A percentile compares a stretch with the other conserved stretches of the same genome.
Conservation (phyloP, 1,284 basidiomycete genomes). For the Entoloma clypeatum region DNA sequence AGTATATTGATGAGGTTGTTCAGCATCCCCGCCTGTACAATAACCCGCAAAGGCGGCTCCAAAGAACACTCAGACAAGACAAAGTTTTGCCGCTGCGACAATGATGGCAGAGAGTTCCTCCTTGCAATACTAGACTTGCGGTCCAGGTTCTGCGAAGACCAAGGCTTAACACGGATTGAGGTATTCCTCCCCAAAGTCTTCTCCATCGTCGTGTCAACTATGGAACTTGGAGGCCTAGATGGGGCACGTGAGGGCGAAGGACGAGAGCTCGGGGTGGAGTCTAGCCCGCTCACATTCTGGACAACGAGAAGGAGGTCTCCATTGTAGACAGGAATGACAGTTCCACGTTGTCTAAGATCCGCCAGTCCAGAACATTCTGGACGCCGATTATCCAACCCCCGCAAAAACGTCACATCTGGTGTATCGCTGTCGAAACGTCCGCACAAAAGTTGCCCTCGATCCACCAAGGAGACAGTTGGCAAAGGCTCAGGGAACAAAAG, state of each 20-base stretch:
- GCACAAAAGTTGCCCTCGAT: slow-evolving; percentile 57
- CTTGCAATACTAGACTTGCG: slow-evolving; percentile 70
- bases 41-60: slow-evolving; percentile 66
- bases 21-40: slow-evolving; percentile 74
- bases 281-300: slow-evolving; percentile 44
- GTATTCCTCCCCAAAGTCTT: slow-evolving; percentile 53
- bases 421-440: slow-evolving; percentile 64
- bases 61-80: slow-evolving; percentile 55
- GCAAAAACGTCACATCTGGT: slow-evolving; percentile 53
- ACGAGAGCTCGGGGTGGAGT: slow-evolving; percentile 45
- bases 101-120: slow-evolving; percentile 71
- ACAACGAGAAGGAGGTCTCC: slow-evolving; percentile 71
- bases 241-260: slow-evolving; percentile 52
- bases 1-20: slow-evolving; percentile 70
- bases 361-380: slow-evolving; percentile 35
- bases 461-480: slow-evolving; percentile 62
- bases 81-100: slow-evolving; percentile 59
- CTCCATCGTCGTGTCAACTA: slow-evolving; percentile 41
- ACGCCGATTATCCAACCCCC: slow-evolving; percentile 37
- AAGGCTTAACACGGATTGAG: slow-evolving; percentile 71
- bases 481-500: slow-evolving; percentile 72
- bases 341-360: slow-evolving; percentile 56
- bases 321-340: slow-evolving; percentile 66
- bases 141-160: slow-evolving; percentile 60
- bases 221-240: slow-evolving; percentile 62